These are phyloP conservation scores for Phytophthora podocarpi DNA, from an alignment of 352 stramenopile genomes.

Conservation along the genomic window DNA sequence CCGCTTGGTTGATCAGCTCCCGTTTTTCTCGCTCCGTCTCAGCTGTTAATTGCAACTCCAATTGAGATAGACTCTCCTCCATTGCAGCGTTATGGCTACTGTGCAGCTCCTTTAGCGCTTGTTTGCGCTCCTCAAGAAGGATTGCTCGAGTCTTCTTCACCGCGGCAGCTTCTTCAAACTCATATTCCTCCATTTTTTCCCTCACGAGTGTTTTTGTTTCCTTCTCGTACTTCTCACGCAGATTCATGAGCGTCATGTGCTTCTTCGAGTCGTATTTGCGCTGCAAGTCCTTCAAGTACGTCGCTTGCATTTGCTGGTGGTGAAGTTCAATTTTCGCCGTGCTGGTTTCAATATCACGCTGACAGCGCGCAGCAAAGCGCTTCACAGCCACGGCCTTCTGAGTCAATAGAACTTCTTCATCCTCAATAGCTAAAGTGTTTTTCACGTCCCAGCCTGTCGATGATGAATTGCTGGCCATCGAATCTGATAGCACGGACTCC, in stretches of 20 bases:
- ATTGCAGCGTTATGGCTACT: slow-evolving; percentile 41
- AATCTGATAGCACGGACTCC: slow-evolving; percentile 17
- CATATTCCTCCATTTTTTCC: slow-evolving; percentile 49
- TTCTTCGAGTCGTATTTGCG: slow-evolving; percentile 74
- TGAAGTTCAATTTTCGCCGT: slow-evolving; percentile 35
- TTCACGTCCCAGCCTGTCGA: slow-evolving; percentile 6
- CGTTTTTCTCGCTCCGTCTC: slow-evolving; percentile 46
- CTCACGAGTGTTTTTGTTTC: slow-evolving; percentile 56
- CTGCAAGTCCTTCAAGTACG: slow-evolving; percentile 58
- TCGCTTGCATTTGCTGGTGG: slow-evolving; percentile 34
- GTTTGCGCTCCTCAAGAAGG: slow-evolving; percentile 44
- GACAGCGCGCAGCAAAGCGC: slow-evolving; percentile 34
- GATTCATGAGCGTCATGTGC: slow-evolving; percentile 47
- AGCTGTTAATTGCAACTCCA: slow-evolving; percentile 41
- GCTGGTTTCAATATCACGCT: slow-evolving; percentile 46
- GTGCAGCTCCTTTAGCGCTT: slow-evolving; percentile 39
- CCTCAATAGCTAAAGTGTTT: slow-evolving; percentile 8
- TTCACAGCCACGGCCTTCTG: slow-evolving; percentile 43
- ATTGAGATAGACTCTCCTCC: slow-evolving; percentile 42
- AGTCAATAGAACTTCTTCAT: slow-evolving; percentile 36
- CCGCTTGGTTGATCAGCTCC: slow-evolving; percentile 36
- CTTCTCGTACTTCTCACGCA: slow-evolving; percentile 57
- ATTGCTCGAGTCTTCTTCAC: slow-evolving; percentile 29
- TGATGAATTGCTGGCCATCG: slow-evolving; percentile 8
- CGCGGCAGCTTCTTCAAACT: slow-evolving; percentile 43